Evolutionary conservation across 345 rosid species (phyloP).

Genomic region (Gynandropsis gynandra): DNA sequence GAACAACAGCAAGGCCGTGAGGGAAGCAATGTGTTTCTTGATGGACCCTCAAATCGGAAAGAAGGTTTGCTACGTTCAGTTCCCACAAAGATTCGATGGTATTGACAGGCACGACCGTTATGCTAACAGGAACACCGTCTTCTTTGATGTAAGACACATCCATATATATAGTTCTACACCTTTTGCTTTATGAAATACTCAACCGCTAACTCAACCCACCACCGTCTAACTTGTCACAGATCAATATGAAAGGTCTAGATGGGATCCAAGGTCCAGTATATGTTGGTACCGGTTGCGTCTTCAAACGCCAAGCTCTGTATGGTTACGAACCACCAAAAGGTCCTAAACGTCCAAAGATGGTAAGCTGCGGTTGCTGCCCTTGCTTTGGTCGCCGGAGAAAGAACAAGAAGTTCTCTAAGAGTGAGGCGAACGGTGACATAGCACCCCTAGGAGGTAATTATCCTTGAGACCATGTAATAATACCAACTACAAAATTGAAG

Average conservation of each 20-base stretch:
- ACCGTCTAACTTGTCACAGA: conserved; percentile 30
- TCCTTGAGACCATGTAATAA: conserved; percentile 10
- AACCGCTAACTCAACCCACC: conserved; percentile 14
- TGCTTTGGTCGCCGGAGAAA: conserved; percentile 84
- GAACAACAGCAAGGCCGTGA: conserved; percentile 58
- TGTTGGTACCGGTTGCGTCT: conserved; percentile 96
- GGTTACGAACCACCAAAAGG: conserved; percentile 91
- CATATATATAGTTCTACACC: background rate
- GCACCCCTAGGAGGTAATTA: conserved; percentile 54
- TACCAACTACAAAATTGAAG: conserved; percentile 3
- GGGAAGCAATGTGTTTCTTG: conserved; percentile 71
- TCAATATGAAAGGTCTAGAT: conserved; percentile 78
- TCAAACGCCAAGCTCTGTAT: conserved; percentile 88
- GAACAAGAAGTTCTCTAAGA: conserved; percentile 39
- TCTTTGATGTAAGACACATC: conserved; percentile 46
- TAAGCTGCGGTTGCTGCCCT: conserved; percentile 90
- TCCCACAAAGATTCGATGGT: conserved; percentile 73
- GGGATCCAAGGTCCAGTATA: conserved; percentile 95
- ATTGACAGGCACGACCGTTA: conserved; percentile 61
- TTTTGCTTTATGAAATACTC: background rate
- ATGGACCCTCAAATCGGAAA: conserved; percentile 65
- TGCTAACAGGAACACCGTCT: conserved; percentile 63
- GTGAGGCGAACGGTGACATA: conserved; percentile 41
- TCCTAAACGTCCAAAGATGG: conserved; percentile 94
- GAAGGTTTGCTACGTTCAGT: conserved; percentile 65